Evolutionary conservation across 2,329 filamentous ascomycete species (phyloP), one percentile per base, ranked within the genome.

Genomic region (Metarhizium humberi): DNA sequence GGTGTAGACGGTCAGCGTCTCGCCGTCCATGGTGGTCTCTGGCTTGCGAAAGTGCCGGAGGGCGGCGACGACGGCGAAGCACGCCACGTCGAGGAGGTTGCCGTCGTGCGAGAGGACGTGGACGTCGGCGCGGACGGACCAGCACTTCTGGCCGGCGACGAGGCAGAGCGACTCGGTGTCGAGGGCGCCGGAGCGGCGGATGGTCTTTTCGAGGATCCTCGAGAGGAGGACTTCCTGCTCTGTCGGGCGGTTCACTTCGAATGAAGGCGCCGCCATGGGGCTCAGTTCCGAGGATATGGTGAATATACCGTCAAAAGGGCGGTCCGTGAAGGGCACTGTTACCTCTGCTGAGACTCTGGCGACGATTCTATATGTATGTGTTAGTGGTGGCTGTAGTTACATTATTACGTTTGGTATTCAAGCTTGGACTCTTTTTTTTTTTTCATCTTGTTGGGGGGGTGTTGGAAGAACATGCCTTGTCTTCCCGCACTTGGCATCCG

Each of bases 161-260:
- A 99, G 89, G 71, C 94, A 99, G 48, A 99, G 80, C 4, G 92
- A 96, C 73, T 99, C 94, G 38, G 92, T 96, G 70, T 97, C 92
- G 45, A 99, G 82, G 6, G 94, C 92, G 62, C 88, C 88, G 1
- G 92, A 96, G 57, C 94, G 86, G 46, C 94, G 91, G 58, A 97
- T 84, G 8, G 94, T 92, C 74, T 96, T 96, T 71, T 99, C 94
- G 20, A 99, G 85, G 46, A 94, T 81, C 38, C 92, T 86, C 10
- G 92, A 91, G 32, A 97, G 83, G 46, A 96, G 81, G 3, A 92
- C 79, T 73, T 97, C 94, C 55, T 87, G 81, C 64, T 95, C 88
- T 59, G 87, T 92, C 50, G 88, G 87, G 54, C 90, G 82, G 70
- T 88, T 90, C 62, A 88, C 82, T 71, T 96, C 92, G 72, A 95